A percentile compares a stretch with the other conserved stretches of the same genome.
These are phyloP conservation scores for Metrosideros polymorpha DNA, from an alignment of 441 rosid genomes.

Conservation along the genomic window DNA sequence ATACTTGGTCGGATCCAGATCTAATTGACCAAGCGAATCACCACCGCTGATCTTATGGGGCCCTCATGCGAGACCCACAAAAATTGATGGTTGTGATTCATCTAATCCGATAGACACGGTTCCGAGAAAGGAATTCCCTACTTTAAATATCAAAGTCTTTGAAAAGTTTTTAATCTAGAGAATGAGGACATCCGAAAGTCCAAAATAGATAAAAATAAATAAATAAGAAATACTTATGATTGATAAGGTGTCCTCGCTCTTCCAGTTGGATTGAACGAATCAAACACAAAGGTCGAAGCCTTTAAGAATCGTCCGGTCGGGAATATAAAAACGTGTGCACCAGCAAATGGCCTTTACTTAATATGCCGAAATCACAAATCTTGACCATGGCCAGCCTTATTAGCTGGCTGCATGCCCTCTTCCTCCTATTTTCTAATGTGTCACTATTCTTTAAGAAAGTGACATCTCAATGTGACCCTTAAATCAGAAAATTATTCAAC, in stretches of 20 bases:
- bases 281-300: neutral
- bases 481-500: neutral
- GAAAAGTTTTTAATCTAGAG: neutral
- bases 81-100: neutral
- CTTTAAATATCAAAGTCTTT: neutral
- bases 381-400: neutral
- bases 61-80: neutral
- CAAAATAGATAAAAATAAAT: neutral
- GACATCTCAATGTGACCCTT: neutral
- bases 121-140: neutral
- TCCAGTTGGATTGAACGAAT: neutral
- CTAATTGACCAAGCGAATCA: neutral
- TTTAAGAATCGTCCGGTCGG: neutral
- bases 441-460: neutral
- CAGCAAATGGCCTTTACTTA: neutral
- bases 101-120: neutral
- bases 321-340: neutral
- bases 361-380: neutral
- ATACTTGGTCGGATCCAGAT: neutral
- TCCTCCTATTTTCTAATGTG: neutral
- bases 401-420: neutral
- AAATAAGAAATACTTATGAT: neutral
- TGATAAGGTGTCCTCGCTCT: neutral
- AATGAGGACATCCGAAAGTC: neutral
- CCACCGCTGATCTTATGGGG: neutral